Evolutionary conservation across 768 basidiomycete species (phyloP), one percentile per base, ranked within the genome.

Genomic region (Leccinum fibrillosum): DNA sequence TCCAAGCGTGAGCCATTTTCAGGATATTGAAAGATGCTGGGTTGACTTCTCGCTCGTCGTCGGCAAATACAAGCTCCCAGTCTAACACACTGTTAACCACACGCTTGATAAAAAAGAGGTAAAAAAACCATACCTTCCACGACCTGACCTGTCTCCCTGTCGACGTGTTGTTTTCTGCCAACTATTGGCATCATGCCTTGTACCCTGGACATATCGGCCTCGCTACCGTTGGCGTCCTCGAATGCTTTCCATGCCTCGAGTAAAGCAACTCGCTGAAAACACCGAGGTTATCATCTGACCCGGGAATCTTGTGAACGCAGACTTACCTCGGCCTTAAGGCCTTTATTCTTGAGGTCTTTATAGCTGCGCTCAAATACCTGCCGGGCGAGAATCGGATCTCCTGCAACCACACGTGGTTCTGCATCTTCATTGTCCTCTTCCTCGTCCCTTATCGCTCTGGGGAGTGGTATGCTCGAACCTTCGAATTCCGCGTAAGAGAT

Each of bases 221-320:
- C 72, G 1, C 85, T 80, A 17, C 97, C 96, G 58, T 92, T 77
- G 42, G 81, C 80, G 68, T 90, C 81, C 74, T 99, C 97, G 69
- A 95, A 97, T 1, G 86, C 79, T 77, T 96, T 97, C 97, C 97
- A 99, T 1, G 92, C 89, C 68, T 96, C 90, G 25, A 99, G 82
- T 17, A 99, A 76, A 4, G 91, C 89, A 56, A 94, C 92, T 56
- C 95, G 94, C 92, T 95, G 66, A 26, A 55, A 52, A 59, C 26
- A 52, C 57, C 49, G 23, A 26, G 19, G 47, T 54, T 49, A 45
- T 53, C 19, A 60, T 21, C 59, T 35, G n/a, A 39, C 5, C 35
- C 25, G 48, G 47, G 45, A 55, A 53, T 53, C 15, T 25, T 32
- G 25, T 12, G 6, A 2, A 19, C 15, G 17, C 19, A 53, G 23